These are phyloP conservation scores for Coffea eugenioides DNA, from an alignment of 257 asterid species.

Conservation along the genomic window DNA sequence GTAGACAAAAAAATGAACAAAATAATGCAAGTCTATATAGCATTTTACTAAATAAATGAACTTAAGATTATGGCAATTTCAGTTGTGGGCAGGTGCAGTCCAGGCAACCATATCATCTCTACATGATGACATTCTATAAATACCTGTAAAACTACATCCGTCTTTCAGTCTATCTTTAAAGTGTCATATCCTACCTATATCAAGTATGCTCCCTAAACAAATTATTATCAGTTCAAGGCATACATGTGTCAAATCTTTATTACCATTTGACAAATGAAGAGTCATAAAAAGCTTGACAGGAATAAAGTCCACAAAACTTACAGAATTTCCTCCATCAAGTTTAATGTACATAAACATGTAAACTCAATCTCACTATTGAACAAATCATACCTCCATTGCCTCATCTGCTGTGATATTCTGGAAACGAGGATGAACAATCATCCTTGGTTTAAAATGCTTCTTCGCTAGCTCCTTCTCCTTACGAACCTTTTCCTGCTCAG, in stretches of 20 bases:
- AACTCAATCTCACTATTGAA: not conserved
- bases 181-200: not conserved
- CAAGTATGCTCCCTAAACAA: not conserved
- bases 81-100: too few species aligned
- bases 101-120: too few species aligned
- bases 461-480: constrained; percentile 78
- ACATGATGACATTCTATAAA: not conserved
- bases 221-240: not conserved
- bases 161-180: not conserved
- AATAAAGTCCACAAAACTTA: too few species aligned
- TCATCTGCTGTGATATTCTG: constrained; percentile 84
- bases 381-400: constrained; percentile 58
- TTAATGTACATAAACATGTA: not conserved
- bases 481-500: constrained; percentile 68
- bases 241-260: too few species aligned
- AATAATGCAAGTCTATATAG: not conserved
- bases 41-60: not conserved
- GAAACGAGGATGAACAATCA: constrained; percentile 93
- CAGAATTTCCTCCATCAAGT: not conserved
- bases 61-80: not conserved
- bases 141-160: too few species aligned
- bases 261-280: too few species aligned
- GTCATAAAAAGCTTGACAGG: too few species aligned
- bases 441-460: constrained; percentile 87
- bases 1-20: not conserved